Evolutionary conservation across 805 yeast genomes (phyloP), one percentile per base, ranked within the genome.

Genomic region (Maudiozyma turicensis): DNA sequence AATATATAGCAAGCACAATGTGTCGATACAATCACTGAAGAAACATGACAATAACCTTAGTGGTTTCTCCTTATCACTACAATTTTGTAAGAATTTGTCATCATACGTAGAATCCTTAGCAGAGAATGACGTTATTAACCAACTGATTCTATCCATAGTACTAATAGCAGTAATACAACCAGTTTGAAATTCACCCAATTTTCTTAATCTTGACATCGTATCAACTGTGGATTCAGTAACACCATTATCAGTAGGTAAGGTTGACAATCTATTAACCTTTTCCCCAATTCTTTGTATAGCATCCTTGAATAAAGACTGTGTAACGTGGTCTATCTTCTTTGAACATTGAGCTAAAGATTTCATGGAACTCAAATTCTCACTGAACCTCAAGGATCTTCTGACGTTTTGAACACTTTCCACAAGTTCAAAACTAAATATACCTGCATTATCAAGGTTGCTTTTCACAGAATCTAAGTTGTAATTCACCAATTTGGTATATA

Each of bases 1-100:
- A n/a, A n/a, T n/a, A n/a, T n/a, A n/a, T n/a, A n/a, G n/a, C n/a
- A n/a, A n/a, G n/a, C n/a, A n/a, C 29, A 87, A 74, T 43, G 82
- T 80, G 63, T 90, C 96, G 41, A 91, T 74, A 42, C 84, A 73
- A 63, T 91, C 98, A 46, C 89, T 77, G 52, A 80, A 76, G 59
- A 76, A 90, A 42, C 84, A 73, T 1, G 88, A 75, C 34, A 88
- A 64, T 53, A 84, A 65, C 49, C 74, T 76, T 1, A 81, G 72
- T 30, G 58, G 53, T n/a, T 39, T 51, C 29, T 52, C 45, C 15
- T 35, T 48, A 10, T 49, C 45, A 26, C 39, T 48, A 8, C 35
- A 44, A 28, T 14, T 28, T 14, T 13, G 6, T 10, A 46, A 35
- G 20, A 46, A 43, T 13, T 52, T 52, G 5, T 44, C 47, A 14